Evolutionary conservation across 2,329 filamentous ascomycete species (phyloP).

Genomic region (Fusarium sterilihyphosum): DNA sequence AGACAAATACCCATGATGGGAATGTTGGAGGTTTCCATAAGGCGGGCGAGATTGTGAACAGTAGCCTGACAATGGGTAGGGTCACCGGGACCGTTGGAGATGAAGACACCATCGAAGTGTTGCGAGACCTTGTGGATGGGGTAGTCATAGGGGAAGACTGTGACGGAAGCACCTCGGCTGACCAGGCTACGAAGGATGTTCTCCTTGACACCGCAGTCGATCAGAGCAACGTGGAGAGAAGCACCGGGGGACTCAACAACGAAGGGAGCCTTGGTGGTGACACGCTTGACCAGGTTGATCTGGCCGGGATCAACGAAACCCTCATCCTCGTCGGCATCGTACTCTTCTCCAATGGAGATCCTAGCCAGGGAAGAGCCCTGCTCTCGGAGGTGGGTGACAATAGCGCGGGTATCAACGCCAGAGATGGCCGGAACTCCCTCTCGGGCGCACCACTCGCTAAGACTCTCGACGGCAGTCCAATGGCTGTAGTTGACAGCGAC

Average conservation of each 20-base stretch:
- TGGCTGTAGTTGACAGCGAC: slow-evolving; percentile 95
- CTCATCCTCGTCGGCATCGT: slow-evolving; percentile 98
- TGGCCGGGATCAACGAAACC: slow-evolving; percentile 93
- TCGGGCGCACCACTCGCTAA: slow-evolving; percentile 93
- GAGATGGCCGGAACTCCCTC: slow-evolving; percentile 97
- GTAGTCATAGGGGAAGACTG: slow-evolving; percentile 95
- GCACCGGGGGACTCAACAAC: slow-evolving; percentile 87
- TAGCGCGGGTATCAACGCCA: slow-evolving; percentile 94
- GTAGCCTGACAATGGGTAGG: slow-evolving; percentile 96
- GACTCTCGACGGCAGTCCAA: slow-evolving; percentile 96
- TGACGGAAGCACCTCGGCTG: slow-evolving; percentile 89
- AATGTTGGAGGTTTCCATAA: slow-evolving; percentile 91
- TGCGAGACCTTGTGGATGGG: slow-evolving; percentile 98
- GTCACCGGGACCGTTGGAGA: slow-evolving; percentile 98
- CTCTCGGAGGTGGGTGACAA: slow-evolving; percentile 95
- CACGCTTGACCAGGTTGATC: slow-evolving; percentile 95
- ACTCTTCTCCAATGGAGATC: slow-evolving; percentile 96
- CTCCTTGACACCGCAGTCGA: slow-evolving; percentile 99
- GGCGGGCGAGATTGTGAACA: slow-evolving; percentile 87
- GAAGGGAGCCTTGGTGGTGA: slow-evolving; percentile 98
- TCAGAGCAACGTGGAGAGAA: slow-evolving; percentile 88
- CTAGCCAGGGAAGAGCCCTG: slow-evolving; percentile 94
- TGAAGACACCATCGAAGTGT: slow-evolving; percentile 98
- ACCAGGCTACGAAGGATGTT: slow-evolving; percentile 98
- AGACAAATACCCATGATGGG: slow-evolving; percentile 98